A percentile compares a stretch with the other conserved stretches of the same genome.
Evolutionary conservation across 352 stramenopile genomes (phyloP).

Genomic region (Globisporangium perplexum): DNA sequence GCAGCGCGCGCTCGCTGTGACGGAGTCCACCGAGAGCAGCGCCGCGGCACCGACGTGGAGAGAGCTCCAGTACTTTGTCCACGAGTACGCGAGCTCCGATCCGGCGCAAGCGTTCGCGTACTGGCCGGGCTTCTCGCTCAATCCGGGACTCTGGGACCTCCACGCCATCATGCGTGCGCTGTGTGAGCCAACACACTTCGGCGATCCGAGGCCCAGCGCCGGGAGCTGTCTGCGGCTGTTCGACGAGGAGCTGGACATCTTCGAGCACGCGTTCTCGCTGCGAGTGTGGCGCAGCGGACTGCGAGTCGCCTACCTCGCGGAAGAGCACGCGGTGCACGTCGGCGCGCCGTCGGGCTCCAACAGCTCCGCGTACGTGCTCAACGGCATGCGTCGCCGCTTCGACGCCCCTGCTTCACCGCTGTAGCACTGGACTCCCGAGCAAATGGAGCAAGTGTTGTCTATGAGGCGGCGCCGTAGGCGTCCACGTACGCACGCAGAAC

Average conservation of each 20-base stretch:
- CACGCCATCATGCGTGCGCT: constrained; percentile 6
- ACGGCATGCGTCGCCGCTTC: constrained; percentile 30
- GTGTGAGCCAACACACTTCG: background rate
- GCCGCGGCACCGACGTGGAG: background rate
- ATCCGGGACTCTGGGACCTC: constrained; percentile 51
- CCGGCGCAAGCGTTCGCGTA: constrained; percentile 30
- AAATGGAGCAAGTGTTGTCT: too few species aligned
- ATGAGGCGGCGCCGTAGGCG: too few species aligned
- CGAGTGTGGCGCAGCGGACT: constrained; percentile 25
- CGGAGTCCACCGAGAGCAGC: background rate
- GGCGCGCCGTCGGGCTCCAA: constrained; percentile 18
- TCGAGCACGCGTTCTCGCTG: constrained; percentile 29
- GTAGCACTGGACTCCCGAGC: background rate
- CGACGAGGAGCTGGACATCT: constrained; percentile 21
- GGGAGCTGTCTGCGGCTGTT: constrained; percentile 11
- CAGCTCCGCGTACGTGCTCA: constrained; percentile 37
- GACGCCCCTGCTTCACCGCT: constrained; percentile 7
- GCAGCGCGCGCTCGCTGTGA: background rate
- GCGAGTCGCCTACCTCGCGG: constrained; percentile 18
- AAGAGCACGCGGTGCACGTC: constrained; percentile 20
- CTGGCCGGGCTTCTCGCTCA: constrained; percentile 67
- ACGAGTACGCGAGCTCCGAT: constrained; percentile 45
- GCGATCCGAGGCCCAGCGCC: background rate
- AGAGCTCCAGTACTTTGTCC: constrained; percentile 29
- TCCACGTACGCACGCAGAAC: constrained; percentile 39